phyloP scores from a whole-genome alignment of 441 rosid species.

The Mallotus repandus region DNA sequence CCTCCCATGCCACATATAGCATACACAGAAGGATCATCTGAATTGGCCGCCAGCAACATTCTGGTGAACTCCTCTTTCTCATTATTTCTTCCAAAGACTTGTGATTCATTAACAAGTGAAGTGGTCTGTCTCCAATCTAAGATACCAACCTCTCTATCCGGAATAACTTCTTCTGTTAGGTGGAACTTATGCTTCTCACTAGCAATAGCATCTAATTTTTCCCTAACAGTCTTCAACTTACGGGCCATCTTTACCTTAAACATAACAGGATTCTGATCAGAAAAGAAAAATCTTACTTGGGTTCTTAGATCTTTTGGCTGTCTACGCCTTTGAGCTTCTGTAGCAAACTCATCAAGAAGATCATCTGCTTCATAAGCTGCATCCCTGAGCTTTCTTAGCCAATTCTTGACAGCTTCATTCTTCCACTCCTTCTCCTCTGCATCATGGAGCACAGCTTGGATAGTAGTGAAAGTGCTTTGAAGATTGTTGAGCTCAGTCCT shows the following conservation, averaged over 20 bases:
- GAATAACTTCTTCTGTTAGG: background rate
- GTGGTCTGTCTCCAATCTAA: conserved; percentile 14
- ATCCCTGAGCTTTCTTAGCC: conserved; percentile 8
- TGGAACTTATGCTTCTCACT: background rate
- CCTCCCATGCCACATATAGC: conserved; percentile 20
- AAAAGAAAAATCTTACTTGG: no score
- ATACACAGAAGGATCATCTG: background rate
- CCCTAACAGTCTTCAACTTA: background rate
- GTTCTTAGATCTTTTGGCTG: background rate
- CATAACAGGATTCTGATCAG: background rate
- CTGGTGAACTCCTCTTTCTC: conserved; percentile 9
- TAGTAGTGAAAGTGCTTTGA: background rate
- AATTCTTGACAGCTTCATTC: background rate
- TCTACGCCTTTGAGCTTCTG: background rate
- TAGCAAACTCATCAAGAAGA: conserved; percentile 11
- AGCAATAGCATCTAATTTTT: background rate
- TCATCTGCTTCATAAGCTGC: conserved; percentile 16
- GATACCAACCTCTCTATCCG: background rate
- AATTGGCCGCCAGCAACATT: background rate
- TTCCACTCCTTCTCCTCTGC: conserved; percentile 17
- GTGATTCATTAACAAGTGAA: background rate
- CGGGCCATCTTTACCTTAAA: conserved; percentile 7
- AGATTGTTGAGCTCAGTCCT: background rate
- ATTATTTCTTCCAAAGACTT: background rate
- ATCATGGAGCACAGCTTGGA: conserved; percentile 17